Percentiles rank a stretch among this genome's conserved stretches.
Evolutionary conservation across 176 grass and related monocot species (phyloP).

Genomic region (Lolium multiflorum): DNA sequence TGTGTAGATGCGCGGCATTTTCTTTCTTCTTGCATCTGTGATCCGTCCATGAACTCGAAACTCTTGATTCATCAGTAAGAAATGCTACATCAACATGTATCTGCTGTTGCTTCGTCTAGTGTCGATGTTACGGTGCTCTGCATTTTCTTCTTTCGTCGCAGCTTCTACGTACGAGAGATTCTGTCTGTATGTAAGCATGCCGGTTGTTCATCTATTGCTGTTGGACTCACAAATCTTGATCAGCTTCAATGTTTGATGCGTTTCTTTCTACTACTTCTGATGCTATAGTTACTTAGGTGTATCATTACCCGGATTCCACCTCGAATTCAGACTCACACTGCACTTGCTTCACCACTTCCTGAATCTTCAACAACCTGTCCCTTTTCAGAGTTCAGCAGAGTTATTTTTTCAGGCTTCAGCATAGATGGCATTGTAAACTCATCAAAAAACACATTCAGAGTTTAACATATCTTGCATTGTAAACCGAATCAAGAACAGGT

Average conservation of each 20-base stretch:
- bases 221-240: background rate
- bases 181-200: background rate
- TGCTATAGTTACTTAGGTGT: background rate
- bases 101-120: background rate
- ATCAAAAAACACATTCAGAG: no score
- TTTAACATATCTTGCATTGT: no score
- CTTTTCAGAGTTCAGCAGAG: background rate
- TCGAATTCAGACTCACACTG: background rate
- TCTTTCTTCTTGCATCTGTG: background rate
- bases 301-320: background rate
- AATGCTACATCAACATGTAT: background rate
- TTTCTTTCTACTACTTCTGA: background rate
- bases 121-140: background rate
- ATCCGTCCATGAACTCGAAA: background rate
- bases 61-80: background rate
- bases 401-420: no score
- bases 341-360: background rate
- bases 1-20: no score
- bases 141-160: background rate
- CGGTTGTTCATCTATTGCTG: background rate
- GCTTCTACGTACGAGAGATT: background rate
- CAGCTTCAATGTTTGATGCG: background rate
- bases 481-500: no score
- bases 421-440: no score
- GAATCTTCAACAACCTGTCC: background rate